A percentile compares a stretch with the other conserved stretches of the same genome.
These are phyloP conservation scores for Dicorynia guianensis DNA, from an alignment of 306 rosid species.

Conservation along the genomic window DNA sequence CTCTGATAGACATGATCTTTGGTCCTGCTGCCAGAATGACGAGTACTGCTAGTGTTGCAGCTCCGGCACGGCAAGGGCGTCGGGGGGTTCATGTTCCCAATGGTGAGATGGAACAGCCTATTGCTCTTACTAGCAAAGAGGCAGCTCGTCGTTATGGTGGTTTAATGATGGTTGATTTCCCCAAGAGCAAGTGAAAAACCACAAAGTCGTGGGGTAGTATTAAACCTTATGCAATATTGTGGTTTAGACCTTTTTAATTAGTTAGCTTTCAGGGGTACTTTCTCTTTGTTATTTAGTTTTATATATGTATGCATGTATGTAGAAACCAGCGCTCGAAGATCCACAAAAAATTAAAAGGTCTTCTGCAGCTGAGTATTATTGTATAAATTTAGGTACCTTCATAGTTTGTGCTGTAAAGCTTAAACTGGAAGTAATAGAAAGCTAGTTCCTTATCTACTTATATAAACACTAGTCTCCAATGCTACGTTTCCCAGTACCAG, in stretches of 20 bases:
- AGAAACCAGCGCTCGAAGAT: too few relatives aligned
- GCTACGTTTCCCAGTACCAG: too few relatives aligned
- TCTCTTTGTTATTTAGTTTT: background rate
- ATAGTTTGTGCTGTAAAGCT: too few relatives aligned
- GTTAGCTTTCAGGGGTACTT: background rate
- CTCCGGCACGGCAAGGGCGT: too few relatives aligned
- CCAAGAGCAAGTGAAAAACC: background rate
- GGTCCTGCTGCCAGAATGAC: background rate
- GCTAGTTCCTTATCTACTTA: too few relatives aligned
- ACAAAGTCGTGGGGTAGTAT: background rate
- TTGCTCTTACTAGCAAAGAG: background rate
- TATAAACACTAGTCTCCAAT: too few relatives aligned
- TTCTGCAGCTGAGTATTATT: too few relatives aligned
- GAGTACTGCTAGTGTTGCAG: too few relatives aligned
- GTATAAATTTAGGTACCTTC: too few relatives aligned
- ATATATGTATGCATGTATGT: too few relatives aligned
- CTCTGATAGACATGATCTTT: background rate
- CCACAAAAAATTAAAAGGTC: too few relatives aligned
- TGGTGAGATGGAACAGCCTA: background rate
- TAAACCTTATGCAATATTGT: background rate
- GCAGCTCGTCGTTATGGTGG: constrained; percentile 1
- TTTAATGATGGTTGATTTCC: background rate
- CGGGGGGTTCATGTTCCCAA: background rate
- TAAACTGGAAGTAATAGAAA: too few relatives aligned
- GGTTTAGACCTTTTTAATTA: background rate